Evolutionary conservation across 345 rosid species (phyloP).

Genomic region (Gossypium raimondii): DNA sequence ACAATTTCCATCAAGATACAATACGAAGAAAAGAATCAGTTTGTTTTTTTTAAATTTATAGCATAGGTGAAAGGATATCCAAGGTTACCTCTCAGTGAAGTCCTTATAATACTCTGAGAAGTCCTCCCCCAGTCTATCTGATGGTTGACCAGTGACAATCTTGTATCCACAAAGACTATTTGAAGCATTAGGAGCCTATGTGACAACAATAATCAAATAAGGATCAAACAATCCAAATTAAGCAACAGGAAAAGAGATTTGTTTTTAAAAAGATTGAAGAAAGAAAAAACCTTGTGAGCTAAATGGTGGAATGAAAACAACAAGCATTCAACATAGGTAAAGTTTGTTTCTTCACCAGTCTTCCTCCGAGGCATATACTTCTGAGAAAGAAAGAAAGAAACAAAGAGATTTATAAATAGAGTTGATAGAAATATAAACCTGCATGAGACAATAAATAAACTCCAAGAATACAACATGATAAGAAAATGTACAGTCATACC

Average conservation of each 20-base stretch:
- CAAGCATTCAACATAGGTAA: constrained; percentile 90
- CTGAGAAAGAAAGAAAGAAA: constrained; percentile 36
- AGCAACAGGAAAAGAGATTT: constrained; percentile 8
- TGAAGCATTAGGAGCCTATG: constrained; percentile 92
- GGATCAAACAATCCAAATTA: constrained; percentile 1
- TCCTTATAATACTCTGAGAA: constrained; percentile 81
- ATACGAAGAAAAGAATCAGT: not conserved
- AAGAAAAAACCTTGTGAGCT: constrained; percentile 70
- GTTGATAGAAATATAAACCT: not conserved
- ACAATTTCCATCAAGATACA: not conserved
- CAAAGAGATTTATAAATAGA: not conserved
- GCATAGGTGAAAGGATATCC: not conserved
- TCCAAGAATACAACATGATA: not conserved
- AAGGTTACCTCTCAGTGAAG: constrained; percentile 69
- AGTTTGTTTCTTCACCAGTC: constrained; percentile 94
- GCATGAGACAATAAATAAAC: not conserved
- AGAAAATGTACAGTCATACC: constrained; percentile 35
- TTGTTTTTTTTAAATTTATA: not conserved
- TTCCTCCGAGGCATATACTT: constrained; percentile 86
- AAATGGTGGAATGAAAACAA: constrained; percentile 83
- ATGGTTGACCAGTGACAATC: constrained; percentile 95
- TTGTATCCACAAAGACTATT: constrained; percentile 88
- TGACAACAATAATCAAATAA: constrained; percentile 24
- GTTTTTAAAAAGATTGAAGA: not conserved
- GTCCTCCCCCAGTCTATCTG: constrained; percentile 94